A percentile compares a stretch with the other conserved stretches of the same genome.
Evolutionary conservation across 2,329 filamentous ascomycete genomes (phyloP).

Genomic region (Geosmithia morbida): DNA sequence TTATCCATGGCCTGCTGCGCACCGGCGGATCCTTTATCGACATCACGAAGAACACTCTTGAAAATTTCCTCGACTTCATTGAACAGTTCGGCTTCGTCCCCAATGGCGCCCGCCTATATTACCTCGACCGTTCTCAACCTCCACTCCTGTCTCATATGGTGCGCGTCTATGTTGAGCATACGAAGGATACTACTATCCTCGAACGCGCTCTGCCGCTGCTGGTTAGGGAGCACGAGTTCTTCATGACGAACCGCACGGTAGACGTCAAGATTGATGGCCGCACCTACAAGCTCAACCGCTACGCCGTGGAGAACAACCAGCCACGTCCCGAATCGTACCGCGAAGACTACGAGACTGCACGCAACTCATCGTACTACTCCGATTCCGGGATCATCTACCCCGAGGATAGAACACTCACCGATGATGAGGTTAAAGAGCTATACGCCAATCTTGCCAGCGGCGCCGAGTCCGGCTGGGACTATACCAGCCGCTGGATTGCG

Average conservation of each 20-base stretch:
- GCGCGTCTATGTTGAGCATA: conserved; percentile 47
- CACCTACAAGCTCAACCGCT: conserved; percentile 41
- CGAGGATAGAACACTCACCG: conserved; percentile 31
- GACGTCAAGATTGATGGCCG: conserved; percentile 27
- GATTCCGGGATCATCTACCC: conserved; percentile 43
- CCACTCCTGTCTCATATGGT: conserved; percentile 54
- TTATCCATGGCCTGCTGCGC: conserved; percentile 49
- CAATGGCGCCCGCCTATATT: conserved; percentile 54
- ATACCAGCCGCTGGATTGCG: conserved; percentile 41
- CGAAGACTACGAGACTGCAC: conserved; percentile 53
- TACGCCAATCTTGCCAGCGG: conserved; percentile 51
- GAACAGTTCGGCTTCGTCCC: conserved; percentile 52
- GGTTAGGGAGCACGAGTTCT: conserved; percentile 50
- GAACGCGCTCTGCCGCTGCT: conserved; percentile 46
- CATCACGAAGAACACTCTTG: conserved; percentile 52
- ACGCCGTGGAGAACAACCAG: conserved; percentile 48
- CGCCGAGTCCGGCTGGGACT: conserved; percentile 55
- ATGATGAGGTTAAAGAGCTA: conserved; percentile 32
- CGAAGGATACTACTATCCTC: conserved; percentile 46
- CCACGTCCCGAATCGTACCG: conserved; percentile 53
- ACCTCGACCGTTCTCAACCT: conserved; percentile 54
- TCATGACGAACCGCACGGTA: conserved; percentile 44
- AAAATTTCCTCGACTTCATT: conserved; percentile 55
- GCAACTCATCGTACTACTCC: conserved; percentile 48
- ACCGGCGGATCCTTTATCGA: conserved; percentile 48